These are phyloP conservation scores for Jimgerdemannia lactiflua DNA, from an alignment of 192 early-diverging fungal genomes.

Conservation along the genomic window DNA sequence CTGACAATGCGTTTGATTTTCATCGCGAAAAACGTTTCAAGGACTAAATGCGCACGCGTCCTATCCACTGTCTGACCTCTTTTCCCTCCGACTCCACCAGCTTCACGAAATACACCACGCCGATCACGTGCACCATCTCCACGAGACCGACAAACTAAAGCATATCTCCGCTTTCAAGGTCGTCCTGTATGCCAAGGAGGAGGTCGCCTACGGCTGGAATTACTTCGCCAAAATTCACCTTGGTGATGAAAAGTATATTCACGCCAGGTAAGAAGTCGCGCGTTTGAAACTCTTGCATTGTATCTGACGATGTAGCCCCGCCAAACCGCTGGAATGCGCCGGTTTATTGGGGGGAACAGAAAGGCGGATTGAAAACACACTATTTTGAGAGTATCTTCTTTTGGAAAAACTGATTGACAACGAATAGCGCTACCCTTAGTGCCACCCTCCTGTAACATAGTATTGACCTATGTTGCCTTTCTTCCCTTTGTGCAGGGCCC, in stretches of 20 bases:
- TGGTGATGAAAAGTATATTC: conserved; percentile 48
- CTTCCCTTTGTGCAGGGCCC: conserved; percentile 22
- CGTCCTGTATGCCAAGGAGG: conserved; percentile 44
- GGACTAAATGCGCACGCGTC: background rate
- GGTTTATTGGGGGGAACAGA: background rate
- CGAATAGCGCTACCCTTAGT: background rate
- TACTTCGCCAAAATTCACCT: conserved; percentile 57
- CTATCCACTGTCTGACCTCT: background rate
- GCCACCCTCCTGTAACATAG: background rate
- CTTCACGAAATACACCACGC: conserved; percentile 29
- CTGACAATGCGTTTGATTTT: too few relatives aligned
- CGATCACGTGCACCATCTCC: conserved; percentile 40
- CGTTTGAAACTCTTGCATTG: too few relatives aligned
- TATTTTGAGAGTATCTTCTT: background rate
- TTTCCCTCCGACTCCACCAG: background rate
- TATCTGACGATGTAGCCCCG: too few relatives aligned
- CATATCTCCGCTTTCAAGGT: conserved; percentile 43
- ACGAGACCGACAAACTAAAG: conserved; percentile 46
- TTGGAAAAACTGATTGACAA: background rate
- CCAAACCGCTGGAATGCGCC: too few relatives aligned
- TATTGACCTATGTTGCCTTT: background rate
- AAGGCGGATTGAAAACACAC: background rate
- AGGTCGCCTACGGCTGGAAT: conserved; percentile 49
- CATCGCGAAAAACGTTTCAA: background rate
- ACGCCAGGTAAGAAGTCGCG: conserved; percentile 38